Base-by-base conservation (phyloP, 768 basidiomycete species). In the Termitomyces bulborhizus region DNA sequence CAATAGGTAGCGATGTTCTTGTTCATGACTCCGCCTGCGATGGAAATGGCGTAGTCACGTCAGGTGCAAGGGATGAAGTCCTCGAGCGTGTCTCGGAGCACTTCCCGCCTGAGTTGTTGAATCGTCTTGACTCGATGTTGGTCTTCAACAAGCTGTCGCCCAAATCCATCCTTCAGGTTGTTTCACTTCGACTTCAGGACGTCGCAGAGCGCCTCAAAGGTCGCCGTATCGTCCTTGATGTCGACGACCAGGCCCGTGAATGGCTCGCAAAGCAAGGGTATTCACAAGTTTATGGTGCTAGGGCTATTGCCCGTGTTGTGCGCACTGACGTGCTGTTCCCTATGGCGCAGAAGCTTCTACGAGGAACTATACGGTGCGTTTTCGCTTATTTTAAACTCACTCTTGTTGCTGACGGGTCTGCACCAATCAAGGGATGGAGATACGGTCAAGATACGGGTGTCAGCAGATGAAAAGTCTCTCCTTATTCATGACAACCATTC, bases 61-160 rank as follows among this genome's bases (percentile, higher is more conserved):
- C 74, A 0, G 74, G 78, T 48, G 86, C 91, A 16, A 79, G 77
- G 51, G 64, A 77, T 2, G 78, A 85, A 63, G 90, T 97, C 40
- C 72, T 95, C 29, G 80, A 84, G 55, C 80, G 86, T 18, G 90
- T 90, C 0, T 76, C 83, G 0, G 84, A 85, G 58, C 85, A 86
- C 71, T 95, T 95, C 78, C 86, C 92, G 9, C 93, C 93, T 0
- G 93, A 97, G 68, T 78, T 96, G 3, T 78, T 95, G 53, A 95
- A 95, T 66, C 85, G 93, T 7, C 79, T 96, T 36, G 93, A 96
- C 64, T 83, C 88, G 1, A 88, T 90, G 71, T 74, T 89, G 15
- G 86, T 96, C 8, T 96, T 97, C 76, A 95, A 95, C 76, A 94
- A 93, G 65, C 83, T 97, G 16, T 85, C 88, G 2, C 78, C 76